These are phyloP conservation scores for Smallanthus sonchifolius DNA, from an alignment of 129 eudicot genomes.

Conservation along the genomic window DNA sequence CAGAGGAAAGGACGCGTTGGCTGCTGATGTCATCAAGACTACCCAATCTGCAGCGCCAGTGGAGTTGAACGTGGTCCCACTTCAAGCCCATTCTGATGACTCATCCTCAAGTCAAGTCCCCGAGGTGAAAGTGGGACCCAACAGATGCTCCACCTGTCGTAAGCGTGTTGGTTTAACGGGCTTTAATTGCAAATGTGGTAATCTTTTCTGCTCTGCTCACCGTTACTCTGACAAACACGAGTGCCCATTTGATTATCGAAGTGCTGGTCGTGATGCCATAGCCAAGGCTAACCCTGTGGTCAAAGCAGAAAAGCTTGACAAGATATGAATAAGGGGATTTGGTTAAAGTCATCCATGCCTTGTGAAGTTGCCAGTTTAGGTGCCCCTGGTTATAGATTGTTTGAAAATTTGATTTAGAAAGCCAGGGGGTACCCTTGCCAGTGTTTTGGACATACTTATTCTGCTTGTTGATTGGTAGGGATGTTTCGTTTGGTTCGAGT, in stretches of 20 bases:
- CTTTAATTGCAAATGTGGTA: constrained; percentile 64
- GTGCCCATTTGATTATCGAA: constrained; percentile 62
- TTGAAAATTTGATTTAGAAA: constrained; percentile 23
- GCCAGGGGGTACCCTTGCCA: constrained; percentile 25
- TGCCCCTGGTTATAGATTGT: constrained; percentile 10
- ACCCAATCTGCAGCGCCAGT: constrained; percentile 24
- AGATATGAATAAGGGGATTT: constrained; percentile 36
- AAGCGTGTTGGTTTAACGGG: constrained; percentile 72
- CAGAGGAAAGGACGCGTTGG: constrained; percentile 20
- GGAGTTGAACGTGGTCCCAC: constrained; percentile 32
- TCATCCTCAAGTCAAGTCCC: constrained; percentile 29
- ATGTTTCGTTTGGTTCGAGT: constrained; percentile 32
- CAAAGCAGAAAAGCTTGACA: constrained; percentile 70
- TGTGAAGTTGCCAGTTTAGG: constrained; percentile 32
- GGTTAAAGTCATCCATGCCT: constrained; percentile 20
- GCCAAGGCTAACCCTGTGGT: constrained; percentile 71
- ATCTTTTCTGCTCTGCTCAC: constrained; percentile 59
- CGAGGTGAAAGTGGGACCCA: constrained; percentile 52
- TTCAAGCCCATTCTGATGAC: constrained; percentile 25
- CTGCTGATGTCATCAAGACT: constrained; percentile 26
- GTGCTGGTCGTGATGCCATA: constrained; percentile 65
- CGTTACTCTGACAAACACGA: constrained; percentile 77
- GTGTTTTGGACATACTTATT: constrained; percentile 34
- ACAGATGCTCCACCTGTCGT: constrained; percentile 54
- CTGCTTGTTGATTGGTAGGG: constrained; percentile 37